Conservation (phyloP, 768 basidiomycete genomes). For the Pleurotus eryngii region DNA sequence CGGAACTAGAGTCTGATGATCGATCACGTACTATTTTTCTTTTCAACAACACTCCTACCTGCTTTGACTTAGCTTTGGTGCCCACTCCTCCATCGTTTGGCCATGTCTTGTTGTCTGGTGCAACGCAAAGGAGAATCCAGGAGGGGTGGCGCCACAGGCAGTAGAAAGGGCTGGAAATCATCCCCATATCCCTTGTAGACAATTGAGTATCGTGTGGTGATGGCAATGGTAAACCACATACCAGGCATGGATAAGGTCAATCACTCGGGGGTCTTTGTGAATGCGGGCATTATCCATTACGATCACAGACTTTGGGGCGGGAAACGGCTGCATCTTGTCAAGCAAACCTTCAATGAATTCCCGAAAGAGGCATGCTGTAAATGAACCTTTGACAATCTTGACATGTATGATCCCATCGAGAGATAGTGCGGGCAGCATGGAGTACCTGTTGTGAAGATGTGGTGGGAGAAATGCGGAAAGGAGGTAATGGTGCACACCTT, state of each 20-base stretch:
- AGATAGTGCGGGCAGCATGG: conserved; percentile 31
- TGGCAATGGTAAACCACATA: conserved; percentile 12
- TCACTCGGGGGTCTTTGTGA: conserved; percentile 25
- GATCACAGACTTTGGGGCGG: conserved; percentile 29
- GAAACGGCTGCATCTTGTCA: conserved; percentile 34
- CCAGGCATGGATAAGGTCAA: conserved; percentile 26
- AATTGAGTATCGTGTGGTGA: background rate
- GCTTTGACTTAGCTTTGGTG: no score
- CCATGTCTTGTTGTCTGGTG: no score
- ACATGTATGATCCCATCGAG: conserved; percentile 30
- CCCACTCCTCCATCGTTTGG: no score
- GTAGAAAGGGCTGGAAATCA: no score
- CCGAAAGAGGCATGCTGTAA: conserved; percentile 21
- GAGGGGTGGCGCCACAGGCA: no score
- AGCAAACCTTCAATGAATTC: conserved; percentile 31
- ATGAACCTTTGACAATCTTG: conserved; percentile 25
- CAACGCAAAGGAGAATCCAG: no score
- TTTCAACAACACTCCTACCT: no score
- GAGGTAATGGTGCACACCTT: background rate
- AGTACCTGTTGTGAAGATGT: conserved; percentile 20
- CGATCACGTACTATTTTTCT: no score
- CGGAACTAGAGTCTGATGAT: no score
- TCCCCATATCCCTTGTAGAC: conserved; percentile 6
- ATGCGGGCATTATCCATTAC: conserved; percentile 37
- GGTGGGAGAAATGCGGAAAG: no score